phyloP scores from a whole-genome alignment of 2,329 filamentous ascomycete species.

The Fusarium devonianum region DNA sequence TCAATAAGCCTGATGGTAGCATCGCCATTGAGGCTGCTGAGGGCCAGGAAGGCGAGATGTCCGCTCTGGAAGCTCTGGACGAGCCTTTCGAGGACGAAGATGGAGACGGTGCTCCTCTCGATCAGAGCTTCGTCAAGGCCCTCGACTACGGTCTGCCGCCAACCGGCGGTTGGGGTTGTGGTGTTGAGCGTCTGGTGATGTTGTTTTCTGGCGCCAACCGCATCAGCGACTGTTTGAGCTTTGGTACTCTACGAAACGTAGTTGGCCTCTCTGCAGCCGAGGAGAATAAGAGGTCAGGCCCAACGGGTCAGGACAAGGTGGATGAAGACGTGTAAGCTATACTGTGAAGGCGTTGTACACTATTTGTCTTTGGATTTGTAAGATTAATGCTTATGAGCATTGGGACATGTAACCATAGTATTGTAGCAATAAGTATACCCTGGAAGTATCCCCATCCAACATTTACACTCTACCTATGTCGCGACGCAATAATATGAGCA shows the following conservation, averaged over 20 bases:
- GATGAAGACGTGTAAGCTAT: slow-evolving; percentile 14
- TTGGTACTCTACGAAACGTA: slow-evolving; percentile 81
- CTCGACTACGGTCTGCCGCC: slow-evolving; percentile 92
- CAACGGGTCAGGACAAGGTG: not conserved
- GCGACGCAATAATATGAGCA: too few relatives aligned
- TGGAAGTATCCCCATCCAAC: too few relatives aligned
- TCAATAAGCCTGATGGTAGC: slow-evolving; percentile 46
- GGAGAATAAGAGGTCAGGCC: slow-evolving; percentile 33
- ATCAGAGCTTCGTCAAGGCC: slow-evolving; percentile 84
- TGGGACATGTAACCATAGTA: slow-evolving; percentile 40
- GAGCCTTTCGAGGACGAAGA: slow-evolving; percentile 48
- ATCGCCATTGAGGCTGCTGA: slow-evolving; percentile 41
- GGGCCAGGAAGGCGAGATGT: slow-evolving; percentile 7
- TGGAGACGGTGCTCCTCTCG: slow-evolving; percentile 58
- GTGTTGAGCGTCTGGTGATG: slow-evolving; percentile 91
- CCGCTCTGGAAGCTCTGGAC: slow-evolving; percentile 7
- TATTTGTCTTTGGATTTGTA: slow-evolving; percentile 5
- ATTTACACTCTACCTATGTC: too few relatives aligned
- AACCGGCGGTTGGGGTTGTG: slow-evolving; percentile 96
- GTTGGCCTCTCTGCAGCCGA: slow-evolving; percentile 57
- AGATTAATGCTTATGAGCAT: too few relatives aligned
- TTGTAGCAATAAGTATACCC: slow-evolving; percentile 27
- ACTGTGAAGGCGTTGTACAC: slow-evolving; percentile 3
- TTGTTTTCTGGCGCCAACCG: slow-evolving; percentile 78
- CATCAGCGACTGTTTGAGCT: slow-evolving; percentile 86